Evolutionary conservation across 2,329 filamentous ascomycete genomes (phyloP).

Genomic region (Cadophora malorum): DNA sequence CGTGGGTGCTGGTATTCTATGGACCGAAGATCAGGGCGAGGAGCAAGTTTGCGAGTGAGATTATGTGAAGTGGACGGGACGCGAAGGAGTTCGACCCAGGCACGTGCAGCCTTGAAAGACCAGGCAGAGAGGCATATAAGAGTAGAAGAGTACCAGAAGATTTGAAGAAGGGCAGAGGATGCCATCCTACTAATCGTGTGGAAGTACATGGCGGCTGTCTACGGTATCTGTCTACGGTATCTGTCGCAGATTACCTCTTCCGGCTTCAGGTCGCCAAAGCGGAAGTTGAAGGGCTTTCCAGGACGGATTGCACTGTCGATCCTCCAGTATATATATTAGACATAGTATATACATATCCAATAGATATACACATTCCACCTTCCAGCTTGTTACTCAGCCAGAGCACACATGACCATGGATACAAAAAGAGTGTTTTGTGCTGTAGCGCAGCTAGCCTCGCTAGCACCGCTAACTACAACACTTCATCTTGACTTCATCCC

Average conservation of each 20-base stretch:
- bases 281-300: neutral
- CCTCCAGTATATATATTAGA: neutral
- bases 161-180: neutral
- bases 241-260: neutral
- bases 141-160: no score
- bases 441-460: neutral
- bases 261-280: neutral
- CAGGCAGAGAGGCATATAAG: neutral
- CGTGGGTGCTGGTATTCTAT: slow-evolving; percentile 83
- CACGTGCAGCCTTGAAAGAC: neutral
- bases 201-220: neutral
- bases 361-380: neutral
- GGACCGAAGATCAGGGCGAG: slow-evolving; percentile 76
- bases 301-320: neutral
- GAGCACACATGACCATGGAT: neutral
- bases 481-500: neutral
- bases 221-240: no score
- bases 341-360: neutral
- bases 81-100: neutral
- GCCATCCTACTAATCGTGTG: no score
- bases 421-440: no score
- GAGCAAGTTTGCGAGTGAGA: slow-evolving; percentile 71
- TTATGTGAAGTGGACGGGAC: slow-evolving; percentile 26
- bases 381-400: neutral
- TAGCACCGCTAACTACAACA: neutral